Conservation (phyloP, 768 basidiomycete genomes). For the Rhodotorula paludigena region DNA sequence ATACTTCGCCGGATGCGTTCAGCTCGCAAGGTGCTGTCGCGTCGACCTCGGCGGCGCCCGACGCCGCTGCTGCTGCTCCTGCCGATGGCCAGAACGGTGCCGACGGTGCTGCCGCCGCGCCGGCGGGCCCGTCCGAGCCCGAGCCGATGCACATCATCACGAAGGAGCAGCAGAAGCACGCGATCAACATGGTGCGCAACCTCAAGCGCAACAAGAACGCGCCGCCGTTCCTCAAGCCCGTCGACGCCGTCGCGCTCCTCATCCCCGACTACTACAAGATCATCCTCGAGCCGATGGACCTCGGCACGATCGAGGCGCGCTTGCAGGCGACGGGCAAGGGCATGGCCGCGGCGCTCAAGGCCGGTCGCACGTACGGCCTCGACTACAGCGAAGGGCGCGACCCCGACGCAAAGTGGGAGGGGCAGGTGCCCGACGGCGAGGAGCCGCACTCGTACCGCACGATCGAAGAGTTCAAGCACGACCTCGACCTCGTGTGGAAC, state of each 20-base stretch:
- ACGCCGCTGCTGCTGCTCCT: neutral
- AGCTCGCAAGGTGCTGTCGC: neutral
- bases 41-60: constrained; percentile 4
- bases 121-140: neutral
- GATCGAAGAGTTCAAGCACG: constrained; percentile 73
- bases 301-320: constrained; percentile 86
- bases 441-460: constrained; percentile 57
- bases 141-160: constrained; percentile 50
- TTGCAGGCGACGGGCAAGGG: constrained; percentile 50
- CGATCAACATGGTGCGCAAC: constrained; percentile 66
- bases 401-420: constrained; percentile 44
- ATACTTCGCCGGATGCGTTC: constrained; percentile 12
- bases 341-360: constrained; percentile 25
- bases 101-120: too few species aligned
- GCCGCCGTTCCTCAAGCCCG: constrained; percentile 72
- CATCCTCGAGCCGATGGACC: constrained; percentile 88
- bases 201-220: constrained; percentile 85
- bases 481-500: constrained; percentile 79
- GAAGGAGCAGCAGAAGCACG: constrained; percentile 70
- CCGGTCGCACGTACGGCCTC: constrained; percentile 14
- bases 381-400: constrained; percentile 41
- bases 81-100: too few species aligned
- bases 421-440: constrained; percentile 24
- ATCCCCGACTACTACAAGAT: constrained; percentile 79
- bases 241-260: constrained; percentile 68